Evolutionary conservation across 306 rosid genomes (phyloP).

Genomic region (Cyamopsis tetragonoloba): DNA sequence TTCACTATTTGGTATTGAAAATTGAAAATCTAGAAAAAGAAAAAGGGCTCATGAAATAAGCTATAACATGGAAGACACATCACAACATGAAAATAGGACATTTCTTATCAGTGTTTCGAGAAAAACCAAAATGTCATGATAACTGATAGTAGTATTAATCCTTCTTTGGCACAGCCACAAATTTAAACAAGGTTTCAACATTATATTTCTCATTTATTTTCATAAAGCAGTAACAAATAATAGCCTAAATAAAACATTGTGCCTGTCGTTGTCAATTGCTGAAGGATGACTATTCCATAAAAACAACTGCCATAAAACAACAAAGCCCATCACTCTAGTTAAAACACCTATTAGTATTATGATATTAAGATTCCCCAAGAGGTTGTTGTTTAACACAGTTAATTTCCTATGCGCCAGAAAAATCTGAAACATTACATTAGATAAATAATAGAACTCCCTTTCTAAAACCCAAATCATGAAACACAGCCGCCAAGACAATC

Average conservation of each 20-base stretch:
- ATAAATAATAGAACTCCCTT: slow-evolving; percentile 3
- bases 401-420: background rate
- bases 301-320: too few relatives aligned
- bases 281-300: background rate
- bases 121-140: background rate
- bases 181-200: background rate
- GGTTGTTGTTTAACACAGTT: background rate
- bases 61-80: background rate
- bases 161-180: background rate
- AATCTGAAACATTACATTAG: background rate
- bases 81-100: background rate
- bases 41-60: background rate
- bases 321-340: background rate
- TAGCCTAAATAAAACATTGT: background rate
- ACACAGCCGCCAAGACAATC: background rate
- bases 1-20: background rate
- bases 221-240: slow-evolving; percentile 7
- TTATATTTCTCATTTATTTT: background rate
- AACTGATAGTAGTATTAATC: background rate
- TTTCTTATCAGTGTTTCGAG: background rate
- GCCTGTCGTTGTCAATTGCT: background rate
- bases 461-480: background rate
- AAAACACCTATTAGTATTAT: background rate
- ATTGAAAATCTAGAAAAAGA: too few relatives aligned
- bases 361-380: background rate